Base-by-base conservation (phyloP, 169 alveolate species). In the Plasmodium cynomolgi region DNA sequence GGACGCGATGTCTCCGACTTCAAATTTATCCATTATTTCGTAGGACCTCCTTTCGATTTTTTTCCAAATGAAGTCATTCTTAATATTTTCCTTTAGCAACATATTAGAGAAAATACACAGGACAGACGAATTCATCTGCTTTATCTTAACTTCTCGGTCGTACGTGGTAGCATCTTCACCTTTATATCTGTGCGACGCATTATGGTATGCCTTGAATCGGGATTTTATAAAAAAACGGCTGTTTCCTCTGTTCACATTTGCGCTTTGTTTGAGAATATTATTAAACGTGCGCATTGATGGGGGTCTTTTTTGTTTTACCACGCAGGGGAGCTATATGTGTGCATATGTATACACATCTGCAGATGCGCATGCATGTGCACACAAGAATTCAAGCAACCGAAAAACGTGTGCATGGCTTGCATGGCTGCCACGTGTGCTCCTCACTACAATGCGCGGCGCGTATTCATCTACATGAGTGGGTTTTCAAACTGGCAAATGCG, bases 101-200 rank as follows among this genome's bases (percentile, higher is more conserved):
- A 90, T 90, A 81, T 90, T 90, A 20, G 94, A 90, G 58, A 90
- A 90, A 80, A 90, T 90, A 33, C 94, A 90, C 41, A 90, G 80
- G 83, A 90, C 94, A 90, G 94, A 90, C 3, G 94, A 79, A 81
- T 90, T 90, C 94, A 90, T 90, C 81, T 81, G 81, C 23, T 71
- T 81, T 80, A 90, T 90, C 47, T 90, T 90, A 75, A 86, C 37
- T 68, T 44, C 91, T 15, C 74, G 68, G 29, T 81, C 91, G 47
- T 80, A 62, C 33, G 83, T 26, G 26, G 33, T 50, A 74, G 74
- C 39, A 20, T 41, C 80, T 90, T 90, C 94, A 15, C n/a, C 20
- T 7, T 90, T 81, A 68, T 90, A 56, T 80, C 56, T 81, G 83
- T 80, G 26, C 83, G 75, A 62, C 20, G 26, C 54, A 5, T 77